Conservation (phyloP, 225 moss, liverwort and hornwort genomes). For the Sphagnum tenellum region DNA sequence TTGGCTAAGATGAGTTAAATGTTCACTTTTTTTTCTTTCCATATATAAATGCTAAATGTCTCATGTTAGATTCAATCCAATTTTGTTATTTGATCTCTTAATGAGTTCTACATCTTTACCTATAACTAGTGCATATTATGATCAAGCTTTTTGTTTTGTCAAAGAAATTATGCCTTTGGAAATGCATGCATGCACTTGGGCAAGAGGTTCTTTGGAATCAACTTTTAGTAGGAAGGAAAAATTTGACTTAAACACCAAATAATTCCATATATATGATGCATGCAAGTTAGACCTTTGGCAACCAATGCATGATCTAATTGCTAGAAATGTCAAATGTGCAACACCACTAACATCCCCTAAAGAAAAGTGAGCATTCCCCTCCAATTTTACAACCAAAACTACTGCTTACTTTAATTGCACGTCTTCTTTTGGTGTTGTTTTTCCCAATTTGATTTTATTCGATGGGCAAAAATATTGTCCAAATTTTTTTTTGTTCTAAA, state of each 20-base stretch:
- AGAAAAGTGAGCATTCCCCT: slow-evolving; percentile 92
- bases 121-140: too few species aligned
- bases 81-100: too few species aligned
- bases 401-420: slow-evolving; percentile 95
- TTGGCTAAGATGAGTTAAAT: neutral
- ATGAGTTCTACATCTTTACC: too few species aligned
- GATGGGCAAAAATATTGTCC: slow-evolving; percentile 65
- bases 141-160: too few species aligned
- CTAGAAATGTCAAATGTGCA: slow-evolving; percentile 2
- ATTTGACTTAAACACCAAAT: too few species aligned
- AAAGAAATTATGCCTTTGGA: too few species aligned
- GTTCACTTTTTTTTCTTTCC: too few species aligned
- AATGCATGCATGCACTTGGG: too few species aligned
- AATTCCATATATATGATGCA: neutral
- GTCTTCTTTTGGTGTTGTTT: slow-evolving; percentile 90
- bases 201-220: too few species aligned
- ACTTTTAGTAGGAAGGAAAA: too few species aligned
- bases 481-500: slow-evolving; percentile 49
- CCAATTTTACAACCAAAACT: slow-evolving; percentile 89
- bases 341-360: slow-evolving; percentile 88
- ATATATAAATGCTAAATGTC: too few species aligned
- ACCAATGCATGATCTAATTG: slow-evolving; percentile 36
- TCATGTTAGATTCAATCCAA: too few species aligned
- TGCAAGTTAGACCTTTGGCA: slow-evolving; percentile 69
- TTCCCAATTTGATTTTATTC: slow-evolving; percentile 87